phyloP scores from a whole-genome alignment of 148 eudicot species.

The Amaranthus palmeri region DNA sequence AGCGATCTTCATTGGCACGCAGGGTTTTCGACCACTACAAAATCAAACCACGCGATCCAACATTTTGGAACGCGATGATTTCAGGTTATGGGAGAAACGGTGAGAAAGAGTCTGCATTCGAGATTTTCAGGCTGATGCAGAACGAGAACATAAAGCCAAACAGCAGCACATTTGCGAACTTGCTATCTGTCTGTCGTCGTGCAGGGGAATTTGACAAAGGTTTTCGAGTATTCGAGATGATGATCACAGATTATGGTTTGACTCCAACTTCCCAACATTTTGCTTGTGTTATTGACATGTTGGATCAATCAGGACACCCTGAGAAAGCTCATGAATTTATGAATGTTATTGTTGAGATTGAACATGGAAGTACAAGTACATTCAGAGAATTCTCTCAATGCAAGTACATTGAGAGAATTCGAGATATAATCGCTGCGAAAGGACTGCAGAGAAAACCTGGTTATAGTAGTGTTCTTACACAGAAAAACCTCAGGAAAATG shows the following conservation, averaged over 20 bases:
- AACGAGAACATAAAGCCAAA: constrained; percentile 50
- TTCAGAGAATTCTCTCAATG: constrained; percentile 56
- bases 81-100: constrained; percentile 82
- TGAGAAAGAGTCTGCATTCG: constrained; percentile 46
- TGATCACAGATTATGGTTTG: constrained; percentile 42
- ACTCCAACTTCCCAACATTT: constrained; percentile 52
- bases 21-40: constrained; percentile 46
- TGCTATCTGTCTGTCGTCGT: constrained; percentile 66
- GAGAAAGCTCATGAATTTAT: constrained; percentile 55
- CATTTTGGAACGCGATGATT: constrained; percentile 81
- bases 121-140: constrained; percentile 56
- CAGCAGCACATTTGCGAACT: constrained; percentile 46
- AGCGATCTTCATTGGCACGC: constrained; percentile 42
- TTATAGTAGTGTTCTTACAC: constrained; percentile 22
- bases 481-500: too few species aligned
- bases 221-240: constrained; percentile 46
- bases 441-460: constrained; percentile 51
- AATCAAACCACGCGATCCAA: constrained; percentile 48
- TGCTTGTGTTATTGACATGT: constrained; percentile 59
- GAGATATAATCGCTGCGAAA: constrained; percentile 41
- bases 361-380: constrained; percentile 54
- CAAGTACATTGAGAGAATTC: constrained; percentile 54
- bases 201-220: constrained; percentile 54
- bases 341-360: constrained; percentile 37
- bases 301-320: constrained; percentile 62